A percentile compares a stretch with the other conserved stretches of the same genome.
phyloP scores from a whole-genome alignment of 2,329 filamentous ascomycete genomes.

The Teratosphaeria viscida region DNA sequence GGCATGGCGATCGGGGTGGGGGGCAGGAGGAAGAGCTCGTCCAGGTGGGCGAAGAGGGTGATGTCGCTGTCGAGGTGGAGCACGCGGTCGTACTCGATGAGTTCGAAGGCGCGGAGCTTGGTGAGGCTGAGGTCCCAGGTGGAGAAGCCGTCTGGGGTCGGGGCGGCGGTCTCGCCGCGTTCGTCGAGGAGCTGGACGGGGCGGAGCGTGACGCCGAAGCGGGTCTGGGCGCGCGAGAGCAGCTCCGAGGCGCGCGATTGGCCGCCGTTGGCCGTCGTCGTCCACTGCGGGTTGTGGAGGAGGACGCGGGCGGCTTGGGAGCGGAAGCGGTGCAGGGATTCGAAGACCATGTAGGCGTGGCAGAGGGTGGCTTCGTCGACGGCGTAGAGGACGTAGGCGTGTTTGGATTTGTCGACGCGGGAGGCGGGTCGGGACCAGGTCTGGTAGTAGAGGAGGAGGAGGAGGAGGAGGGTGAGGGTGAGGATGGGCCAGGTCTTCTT shows the following conservation, averaged over 20 bases:
- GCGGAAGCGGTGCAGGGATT: slow-evolving; percentile 29
- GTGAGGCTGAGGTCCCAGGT: slow-evolving; percentile 53
- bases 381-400: slow-evolving; percentile 36
- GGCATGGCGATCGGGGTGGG: slow-evolving; percentile 53
- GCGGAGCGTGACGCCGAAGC: slow-evolving; percentile 38
- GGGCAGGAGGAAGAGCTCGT: slow-evolving; percentile 60
- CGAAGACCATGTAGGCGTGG: slow-evolving; percentile 35
- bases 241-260: slow-evolving; percentile 28
- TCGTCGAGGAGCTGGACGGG: slow-evolving; percentile 7
- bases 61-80: slow-evolving; percentile 53
- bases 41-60: slow-evolving; percentile 49
- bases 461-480: slow-evolving; percentile 1
- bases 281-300: slow-evolving; percentile 24
- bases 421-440: slow-evolving; percentile 1
- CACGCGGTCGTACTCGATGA: slow-evolving; percentile 50
- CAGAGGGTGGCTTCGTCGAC: slow-evolving; percentile 34
- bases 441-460: slow-evolving; percentile 4
- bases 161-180: slow-evolving; percentile 2
- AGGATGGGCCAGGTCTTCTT: background rate
- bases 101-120: slow-evolving; percentile 58
- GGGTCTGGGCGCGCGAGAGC: slow-evolving; percentile 36
- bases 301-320: slow-evolving; percentile 35
- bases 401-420: slow-evolving; percentile 24
- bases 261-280: slow-evolving; percentile 1
- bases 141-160: background rate